Conservation (phyloP, 1,284 basidiomycete genomes). For the Taiwanofungus camphoratus region DNA sequence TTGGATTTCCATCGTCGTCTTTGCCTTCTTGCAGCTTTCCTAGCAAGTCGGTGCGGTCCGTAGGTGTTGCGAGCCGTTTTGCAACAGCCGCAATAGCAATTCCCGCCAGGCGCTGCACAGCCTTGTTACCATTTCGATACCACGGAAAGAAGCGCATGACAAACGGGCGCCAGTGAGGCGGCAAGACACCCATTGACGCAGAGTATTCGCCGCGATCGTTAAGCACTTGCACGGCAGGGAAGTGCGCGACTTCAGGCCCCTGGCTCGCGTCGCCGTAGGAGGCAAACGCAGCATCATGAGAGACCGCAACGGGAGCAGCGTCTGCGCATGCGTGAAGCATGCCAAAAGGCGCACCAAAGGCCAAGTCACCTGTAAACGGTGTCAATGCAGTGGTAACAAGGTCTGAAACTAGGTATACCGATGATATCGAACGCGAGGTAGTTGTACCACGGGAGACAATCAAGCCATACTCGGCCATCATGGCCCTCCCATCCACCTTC, state of each 20-base stretch:
- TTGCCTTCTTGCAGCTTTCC: constrained; percentile 73
- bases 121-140: constrained; percentile 66
- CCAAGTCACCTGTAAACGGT: constrained; percentile 56
- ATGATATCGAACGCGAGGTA: constrained; percentile 90
- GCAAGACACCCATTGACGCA: constrained; percentile 78
- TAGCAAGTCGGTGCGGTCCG: constrained; percentile 73
- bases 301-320: constrained; percentile 57
- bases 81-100: constrained; percentile 81
- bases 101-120: constrained; percentile 72
- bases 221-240: constrained; percentile 82
- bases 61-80: constrained; percentile 58
- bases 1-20: constrained; percentile 74
- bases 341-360: constrained; percentile 85
- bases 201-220: constrained; percentile 89
- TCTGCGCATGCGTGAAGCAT: constrained; percentile 81
- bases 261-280: constrained; percentile 51
- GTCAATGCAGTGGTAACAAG: not conserved
- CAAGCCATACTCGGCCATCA: constrained; percentile 63
- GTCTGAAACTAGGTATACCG: constrained; percentile 26
- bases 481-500: constrained; percentile 61
- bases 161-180: constrained; percentile 65
- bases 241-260: constrained; percentile 52
- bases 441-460: constrained; percentile 72
- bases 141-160: constrained; percentile 62
- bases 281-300: no score